Evolutionary conservation across 1,284 basidiomycete genomes (phyloP).

Genomic region (Fereydounia khargensis): DNA sequence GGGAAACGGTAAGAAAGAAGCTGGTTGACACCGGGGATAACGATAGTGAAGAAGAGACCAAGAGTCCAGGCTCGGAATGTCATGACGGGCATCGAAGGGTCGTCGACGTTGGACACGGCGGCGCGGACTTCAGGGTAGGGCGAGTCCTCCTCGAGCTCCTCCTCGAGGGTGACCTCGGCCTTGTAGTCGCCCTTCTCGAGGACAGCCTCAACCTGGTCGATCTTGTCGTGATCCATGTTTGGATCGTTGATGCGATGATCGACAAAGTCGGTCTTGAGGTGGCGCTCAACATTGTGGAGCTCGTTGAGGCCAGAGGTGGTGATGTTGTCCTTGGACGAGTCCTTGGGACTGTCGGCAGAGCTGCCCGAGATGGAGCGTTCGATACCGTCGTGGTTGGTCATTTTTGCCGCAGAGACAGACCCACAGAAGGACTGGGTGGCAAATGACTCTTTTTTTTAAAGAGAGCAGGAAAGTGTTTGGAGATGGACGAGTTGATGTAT

Average conservation of each 20-base stretch:
- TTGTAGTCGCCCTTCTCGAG: slow-evolving; percentile 42
- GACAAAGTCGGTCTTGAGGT: slow-evolving; percentile 28
- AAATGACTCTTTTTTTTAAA: neutral
- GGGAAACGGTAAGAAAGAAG: slow-evolving; percentile 47
- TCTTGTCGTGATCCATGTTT: slow-evolving; percentile 33
- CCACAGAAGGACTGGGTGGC: neutral
- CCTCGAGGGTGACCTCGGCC: slow-evolving; percentile 29
- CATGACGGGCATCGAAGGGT: slow-evolving; percentile 41
- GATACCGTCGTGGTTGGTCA: neutral
- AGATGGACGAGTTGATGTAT: too few species aligned
- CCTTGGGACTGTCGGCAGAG: slow-evolving; percentile 15
- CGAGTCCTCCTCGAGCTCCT: slow-evolving; percentile 42
- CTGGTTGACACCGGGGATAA: slow-evolving; percentile 43
- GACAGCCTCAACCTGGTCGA: slow-evolving; percentile 29
- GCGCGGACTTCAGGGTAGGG: slow-evolving; percentile 50
- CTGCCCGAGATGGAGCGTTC: slow-evolving; percentile 6
- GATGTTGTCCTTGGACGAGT: slow-evolving; percentile 22
- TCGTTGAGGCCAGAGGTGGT: slow-evolving; percentile 7
- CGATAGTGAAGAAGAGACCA: slow-evolving; percentile 30
- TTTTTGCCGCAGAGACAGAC: neutral
- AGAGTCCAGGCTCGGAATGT: slow-evolving; percentile 46
- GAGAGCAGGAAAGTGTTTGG: too few species aligned
- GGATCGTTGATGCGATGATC: slow-evolving; percentile 39
- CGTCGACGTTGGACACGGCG: slow-evolving; percentile 49
- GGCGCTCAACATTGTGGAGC: slow-evolving; percentile 25